Evolutionary conservation across 1,139 yeast species (phyloP).

Genomic region (Starmera stellimalicola): DNA sequence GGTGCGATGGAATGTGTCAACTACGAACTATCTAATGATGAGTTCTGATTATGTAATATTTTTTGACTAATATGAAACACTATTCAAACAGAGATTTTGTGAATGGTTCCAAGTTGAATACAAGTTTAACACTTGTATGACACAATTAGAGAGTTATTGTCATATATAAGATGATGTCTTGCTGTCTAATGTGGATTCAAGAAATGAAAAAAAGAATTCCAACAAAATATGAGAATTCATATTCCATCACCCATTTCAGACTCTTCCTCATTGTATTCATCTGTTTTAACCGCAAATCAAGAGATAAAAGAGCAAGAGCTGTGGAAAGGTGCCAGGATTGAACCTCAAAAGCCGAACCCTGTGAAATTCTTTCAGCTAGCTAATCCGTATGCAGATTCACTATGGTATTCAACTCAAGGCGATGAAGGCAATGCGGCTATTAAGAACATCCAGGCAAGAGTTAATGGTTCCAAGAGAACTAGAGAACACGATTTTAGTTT

Average conservation of each 20-base stretch:
- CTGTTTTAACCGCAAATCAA: slow-evolving; percentile 4
- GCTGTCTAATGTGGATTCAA: too few relatives aligned
- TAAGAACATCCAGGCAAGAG: slow-evolving; percentile 13
- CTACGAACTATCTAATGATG: slow-evolving; percentile 4
- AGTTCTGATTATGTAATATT: slow-evolving; percentile 3
- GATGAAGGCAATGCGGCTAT: slow-evolving; percentile 17
- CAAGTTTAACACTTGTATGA: too few relatives aligned
- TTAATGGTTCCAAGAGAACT: slow-evolving; percentile 5
- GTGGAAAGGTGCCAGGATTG: neutral
- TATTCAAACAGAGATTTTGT: slow-evolving; percentile 3
- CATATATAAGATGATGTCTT: too few relatives aligned
- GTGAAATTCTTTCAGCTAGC: slow-evolving; percentile 13
- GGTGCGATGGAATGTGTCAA: slow-evolving; percentile 61
- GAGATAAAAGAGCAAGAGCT: slow-evolving; percentile 1
- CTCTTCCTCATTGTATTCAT: slow-evolving; percentile 8
- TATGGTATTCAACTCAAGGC: slow-evolving; percentile 21
- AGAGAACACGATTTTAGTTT: slow-evolving; percentile 2
- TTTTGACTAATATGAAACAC: slow-evolving; percentile 18
- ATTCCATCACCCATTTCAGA: slow-evolving; percentile 6
- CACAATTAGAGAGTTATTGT: too few relatives aligned
- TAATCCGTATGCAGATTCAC: slow-evolving; percentile 22
- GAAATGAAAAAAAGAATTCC: too few relatives aligned
- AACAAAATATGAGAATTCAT: neutral
- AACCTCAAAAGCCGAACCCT: slow-evolving; percentile 2
- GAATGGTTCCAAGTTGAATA: neutral